Evolutionary conservation across 306 rosid genomes (phyloP), one percentile per base, ranked within the genome.

Genomic region (Benincasa hispida): DNA sequence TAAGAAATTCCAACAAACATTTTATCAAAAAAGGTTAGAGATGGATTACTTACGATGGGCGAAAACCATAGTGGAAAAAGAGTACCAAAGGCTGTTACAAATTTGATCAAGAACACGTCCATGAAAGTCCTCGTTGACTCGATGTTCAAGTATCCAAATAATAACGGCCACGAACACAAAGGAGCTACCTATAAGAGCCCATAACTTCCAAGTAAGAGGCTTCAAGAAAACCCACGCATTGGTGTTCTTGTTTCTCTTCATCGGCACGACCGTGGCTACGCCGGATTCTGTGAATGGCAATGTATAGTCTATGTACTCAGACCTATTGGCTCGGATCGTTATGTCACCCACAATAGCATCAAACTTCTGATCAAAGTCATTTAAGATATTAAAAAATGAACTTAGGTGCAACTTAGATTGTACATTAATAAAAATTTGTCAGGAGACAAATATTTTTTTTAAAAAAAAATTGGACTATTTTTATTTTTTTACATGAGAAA

Each of bases 1-100:
- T n/a, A n/a, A n/a, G n/a, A n/a, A n/a, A n/a, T n/a, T n/a, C n/a
- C n/a, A n/a, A n/a, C n/a, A n/a, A n/a, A n/a, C n/a, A n/a, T n/a
- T n/a, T n/a, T n/a, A n/a, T n/a, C n/a, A n/a, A n/a, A n/a, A n/a
- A n/a, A n/a, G n/a, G n/a, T n/a, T n/a, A n/a, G n/a, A n/a, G n/a
- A n/a, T n/a, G n/a, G n/a, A n/a, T n/a, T 86, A 91, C 95, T n/a
- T 22, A 55, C 59, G 3, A n/a, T 89, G 87, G 10, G 92, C 77
- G 75, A 79, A 91, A 35, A 88, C 89, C 88, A 91, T 79, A 75
- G 80, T 87, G 8, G 97, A 91, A 81, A 91, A 88, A 6, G 92
- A 86, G 47, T 83, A 91, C 91, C 91, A 88, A 6, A 89, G 53
- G 74, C 88, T 84, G 5, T 85, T 84, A 30, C 86, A 79, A 11